A percentile compares a stretch with the other conserved stretches of the same genome.
These are phyloP conservation scores for Boletus coccyginus DNA, from an alignment of 768 basidiomycete species.

Conservation along the genomic window DNA sequence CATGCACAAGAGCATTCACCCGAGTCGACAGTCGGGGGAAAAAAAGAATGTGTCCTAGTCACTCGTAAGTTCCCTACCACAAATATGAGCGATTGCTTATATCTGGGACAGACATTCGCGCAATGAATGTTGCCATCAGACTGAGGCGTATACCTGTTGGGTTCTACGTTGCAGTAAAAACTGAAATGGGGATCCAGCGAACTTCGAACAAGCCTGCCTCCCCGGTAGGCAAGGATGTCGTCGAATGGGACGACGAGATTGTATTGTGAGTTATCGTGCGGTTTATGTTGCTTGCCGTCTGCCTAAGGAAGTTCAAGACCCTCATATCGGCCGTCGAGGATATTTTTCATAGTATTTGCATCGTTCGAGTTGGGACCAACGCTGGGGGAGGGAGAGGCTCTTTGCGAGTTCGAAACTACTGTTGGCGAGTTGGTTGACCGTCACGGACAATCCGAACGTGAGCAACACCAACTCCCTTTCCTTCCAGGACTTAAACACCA, in stretches of 20 bases:
- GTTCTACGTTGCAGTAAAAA: not conserved
- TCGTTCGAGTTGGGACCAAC: conserved; percentile 6
- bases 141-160: not conserved
- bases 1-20: too few species aligned
- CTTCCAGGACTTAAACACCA: not conserved
- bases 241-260: conserved; percentile 3
- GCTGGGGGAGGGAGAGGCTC: conserved; percentile 4
- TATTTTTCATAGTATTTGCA: not conserved
- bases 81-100: not conserved
- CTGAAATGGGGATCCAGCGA: not conserved
- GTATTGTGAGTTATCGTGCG: not conserved
- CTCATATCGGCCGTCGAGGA: not conserved
- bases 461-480: not conserved
- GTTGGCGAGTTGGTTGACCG: not conserved
- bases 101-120: not conserved
- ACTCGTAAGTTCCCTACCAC: not conserved
- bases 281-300: not conserved
- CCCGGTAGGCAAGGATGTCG: not conserved
- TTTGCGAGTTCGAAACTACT: not conserved
- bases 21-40: not conserved
- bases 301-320: not conserved
- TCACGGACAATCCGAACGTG: not conserved
- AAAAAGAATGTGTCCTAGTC: not conserved
- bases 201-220: not conserved
- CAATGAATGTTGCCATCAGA: not conserved